Evolutionary conservation across 2,329 filamentous ascomycete species (phyloP), one percentile per base, ranked within the genome.

Genomic region (Aspergillus sp.): DNA sequence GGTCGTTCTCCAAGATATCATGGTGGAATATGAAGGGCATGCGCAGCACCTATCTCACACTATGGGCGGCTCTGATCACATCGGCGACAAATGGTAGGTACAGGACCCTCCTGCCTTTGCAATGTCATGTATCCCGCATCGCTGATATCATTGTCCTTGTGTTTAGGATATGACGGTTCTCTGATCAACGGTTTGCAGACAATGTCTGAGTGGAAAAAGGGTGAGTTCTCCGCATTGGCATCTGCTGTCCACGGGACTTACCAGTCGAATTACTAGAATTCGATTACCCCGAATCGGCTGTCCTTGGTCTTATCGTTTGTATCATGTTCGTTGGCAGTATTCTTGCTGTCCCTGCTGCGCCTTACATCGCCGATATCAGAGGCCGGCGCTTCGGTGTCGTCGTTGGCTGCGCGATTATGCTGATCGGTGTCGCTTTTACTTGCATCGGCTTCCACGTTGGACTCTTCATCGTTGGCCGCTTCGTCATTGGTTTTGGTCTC

Each of bases 131-230:
- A 24, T 24, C 22, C n/a, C n/a, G n/a, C n/a, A n/a, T n/a, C n/a
- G n/a, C n/a, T n/a, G n/a, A n/a, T n/a, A n/a, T n/a, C n/a, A n/a
- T n/a, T n/a, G n/a, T n/a, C n/a, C n/a, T n/a, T n/a, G n/a, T n/a
- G 22, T 8, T 8, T 24, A 24, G 66, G 67, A 1, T 71, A 69
- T 32, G 66, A 70, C 43, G 66, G 65, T 3, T 63, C 60, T 12
- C 66, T 72, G 58, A 66, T 71, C 57, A 70, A 71, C 39, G 63
- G 60, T 4, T 43, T 72, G 1, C 67, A 72, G 39, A 55, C 61
- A 0, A 49, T 68, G 0, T 45, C 53, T 0, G 52, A 57, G 10
- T 68, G 63, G 63, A 53, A 66, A 22, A 53, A 56, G n/a, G 5
- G 19, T 22, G 10, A 22, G 10, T 5, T 6, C 19, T 10, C 19